Base-by-base conservation (phyloP, 2,329 filamentous ascomycete genomes). In the Xylaria multiplex region DNA sequence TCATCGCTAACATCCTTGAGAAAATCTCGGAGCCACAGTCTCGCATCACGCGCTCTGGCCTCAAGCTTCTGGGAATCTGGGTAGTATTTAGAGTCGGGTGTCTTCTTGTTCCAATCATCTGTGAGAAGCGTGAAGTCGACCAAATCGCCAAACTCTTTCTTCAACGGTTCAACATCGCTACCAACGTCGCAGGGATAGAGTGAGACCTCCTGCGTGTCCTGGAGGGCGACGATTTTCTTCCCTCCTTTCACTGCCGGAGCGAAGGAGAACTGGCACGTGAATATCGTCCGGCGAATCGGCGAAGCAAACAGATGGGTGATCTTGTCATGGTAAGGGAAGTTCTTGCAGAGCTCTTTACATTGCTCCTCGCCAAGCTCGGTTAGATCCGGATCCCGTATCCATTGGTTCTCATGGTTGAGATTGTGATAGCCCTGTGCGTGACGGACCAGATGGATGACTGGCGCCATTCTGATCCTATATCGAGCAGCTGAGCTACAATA, bases 391-490 rank as follows among this genome's bases (percentile, higher is more conserved):
- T 97, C 94, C n/a, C 77, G 89, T 46, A 97, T 82, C 67, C 81
- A 75, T 76, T 94, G 90, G 79, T 94, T 93, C 68, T 85, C 90
- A 30, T 82, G 74, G 69, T 75, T 83, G 75, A 96, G 86, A 79
- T 97, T 97, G 85, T 97, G 94, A 76, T 87, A 88, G 79, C 93
- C 93, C 80, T 93, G 84, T 13, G 90, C 91, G 78, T 93, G 91
- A 79, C 91, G 90, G 73, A 93, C 86, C 70, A 91, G 83, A 78
- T 91, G 87, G 70, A 92, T 81, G 49, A 83, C 86, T 30, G 84
- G 82, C 2, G 82, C 77, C 84, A 87, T 86, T 58, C 16, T 59
- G 42, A 14, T 42, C 16, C 43, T 8, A 11, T 48, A 8, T 53
- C 27, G 24, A 2, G 57, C n/a, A 14, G 40, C 16, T 50, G 24